Conservation (phyloP, 1,284 basidiomycete genomes). For the Sporisorium graminicola region DNA sequence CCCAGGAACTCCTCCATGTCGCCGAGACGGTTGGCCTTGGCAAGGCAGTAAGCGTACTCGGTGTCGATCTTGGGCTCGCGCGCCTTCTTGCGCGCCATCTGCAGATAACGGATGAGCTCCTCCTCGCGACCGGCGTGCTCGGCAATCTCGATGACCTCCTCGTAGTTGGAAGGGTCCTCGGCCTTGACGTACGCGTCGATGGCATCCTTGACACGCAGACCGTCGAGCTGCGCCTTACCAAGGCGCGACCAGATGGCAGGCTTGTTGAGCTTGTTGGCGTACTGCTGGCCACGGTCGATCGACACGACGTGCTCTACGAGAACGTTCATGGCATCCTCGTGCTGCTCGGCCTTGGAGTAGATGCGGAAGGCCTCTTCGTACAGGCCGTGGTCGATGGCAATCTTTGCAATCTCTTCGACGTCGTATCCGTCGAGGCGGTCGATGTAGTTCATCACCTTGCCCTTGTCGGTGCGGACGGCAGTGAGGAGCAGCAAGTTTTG, state of each 20-base stretch:
- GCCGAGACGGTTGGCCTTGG: slow-evolving; percentile 67
- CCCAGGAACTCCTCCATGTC: slow-evolving; percentile 97
- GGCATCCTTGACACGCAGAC: slow-evolving; percentile 96
- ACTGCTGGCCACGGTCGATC: slow-evolving; percentile 95
- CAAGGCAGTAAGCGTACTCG: slow-evolving; percentile 71
- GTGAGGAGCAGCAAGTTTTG: slow-evolving; percentile 91
- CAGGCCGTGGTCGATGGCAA: slow-evolving; percentile 94
- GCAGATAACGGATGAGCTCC: slow-evolving; percentile 95
- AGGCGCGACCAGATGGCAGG: slow-evolving; percentile 97
- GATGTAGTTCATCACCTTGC: slow-evolving; percentile 98
- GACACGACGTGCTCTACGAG: slow-evolving; percentile 98
- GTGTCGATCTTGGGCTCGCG: slow-evolving; percentile 99
- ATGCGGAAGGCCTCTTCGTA: slow-evolving; percentile 89
- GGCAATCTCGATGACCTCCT: slow-evolving; percentile 96
- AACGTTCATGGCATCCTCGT: slow-evolving; percentile 87
- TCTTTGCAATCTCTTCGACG: slow-evolving; percentile 92
- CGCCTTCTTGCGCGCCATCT: slow-evolving; percentile 98
- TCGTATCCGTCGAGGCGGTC: slow-evolving; percentile 97
- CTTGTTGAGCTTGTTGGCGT: slow-evolving; percentile 95
- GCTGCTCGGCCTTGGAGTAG: slow-evolving; percentile 67
- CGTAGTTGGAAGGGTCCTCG: slow-evolving; percentile 93
- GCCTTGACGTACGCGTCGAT: slow-evolving; percentile 99
- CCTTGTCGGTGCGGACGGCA: slow-evolving; percentile 96
- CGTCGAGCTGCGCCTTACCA: slow-evolving; percentile 99
- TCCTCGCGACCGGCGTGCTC: slow-evolving; percentile 97